phyloP scores from a whole-genome alignment of 1,284 basidiomycete species.

The Papiliotrema fonsecae region DNA sequence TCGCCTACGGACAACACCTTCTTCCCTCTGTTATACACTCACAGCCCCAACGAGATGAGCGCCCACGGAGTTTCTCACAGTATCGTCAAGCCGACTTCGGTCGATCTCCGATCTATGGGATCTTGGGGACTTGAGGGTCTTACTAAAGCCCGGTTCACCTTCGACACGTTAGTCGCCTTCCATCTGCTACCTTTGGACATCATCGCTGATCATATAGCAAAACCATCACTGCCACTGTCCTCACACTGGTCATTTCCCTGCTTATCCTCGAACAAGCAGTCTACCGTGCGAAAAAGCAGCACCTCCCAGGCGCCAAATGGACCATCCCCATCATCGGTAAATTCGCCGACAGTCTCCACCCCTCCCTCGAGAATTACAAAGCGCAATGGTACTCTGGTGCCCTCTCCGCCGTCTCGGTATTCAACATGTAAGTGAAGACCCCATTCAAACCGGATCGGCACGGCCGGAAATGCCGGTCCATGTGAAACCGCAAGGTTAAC shows the following conservation, averaged over 20 bases:
- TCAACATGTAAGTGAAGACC: constrained; percentile 73
- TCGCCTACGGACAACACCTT: too few species aligned
- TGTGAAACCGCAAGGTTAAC: constrained; percentile 1
- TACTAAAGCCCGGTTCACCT: constrained; percentile 32
- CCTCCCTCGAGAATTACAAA: constrained; percentile 83
- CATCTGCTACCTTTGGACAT: not conserved
- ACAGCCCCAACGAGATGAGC: too few species aligned
- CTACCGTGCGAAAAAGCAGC: constrained; percentile 79
- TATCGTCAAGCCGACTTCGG: constrained; percentile 37
- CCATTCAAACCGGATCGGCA: not conserved
- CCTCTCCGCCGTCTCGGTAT: constrained; percentile 81
- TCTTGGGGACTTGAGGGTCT: constrained; percentile 43
- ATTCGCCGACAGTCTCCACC: constrained; percentile 82
- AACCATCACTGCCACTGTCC: constrained; percentile 41
- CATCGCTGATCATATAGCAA: constrained; percentile 22
- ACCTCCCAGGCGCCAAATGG: constrained; percentile 80
- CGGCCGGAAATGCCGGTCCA: not conserved
- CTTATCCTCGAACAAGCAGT: constrained; percentile 59
- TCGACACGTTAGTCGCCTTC: constrained; percentile 37
- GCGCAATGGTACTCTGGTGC: constrained; percentile 80
- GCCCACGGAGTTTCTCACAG: constrained; percentile 33
- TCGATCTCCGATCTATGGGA: constrained; percentile 30
- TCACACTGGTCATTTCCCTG: constrained; percentile 43
- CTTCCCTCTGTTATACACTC: too few species aligned
- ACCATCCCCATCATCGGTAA: constrained; percentile 93